phyloP scores from a whole-genome alignment of 768 basidiomycete genomes.

The Tulasnella sp. region DNA sequence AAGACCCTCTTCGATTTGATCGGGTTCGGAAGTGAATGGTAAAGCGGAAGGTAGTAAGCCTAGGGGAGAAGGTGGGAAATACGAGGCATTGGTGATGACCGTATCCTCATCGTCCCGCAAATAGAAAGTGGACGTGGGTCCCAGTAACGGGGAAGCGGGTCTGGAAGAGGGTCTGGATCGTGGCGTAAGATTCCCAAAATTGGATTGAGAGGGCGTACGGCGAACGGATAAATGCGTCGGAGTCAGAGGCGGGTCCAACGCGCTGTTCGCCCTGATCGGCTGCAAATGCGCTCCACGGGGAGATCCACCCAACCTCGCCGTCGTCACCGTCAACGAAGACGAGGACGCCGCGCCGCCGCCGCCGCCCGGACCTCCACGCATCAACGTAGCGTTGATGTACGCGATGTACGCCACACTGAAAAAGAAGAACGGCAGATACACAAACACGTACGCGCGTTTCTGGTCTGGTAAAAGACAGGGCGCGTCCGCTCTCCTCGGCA shows the following conservation, averaged over 20 bases:
- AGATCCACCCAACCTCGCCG: background rate
- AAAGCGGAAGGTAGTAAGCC: background rate
- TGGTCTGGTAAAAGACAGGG: conserved; percentile 83
- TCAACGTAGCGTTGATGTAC: conserved; percentile 12
- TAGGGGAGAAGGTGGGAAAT: conserved; percentile 7
- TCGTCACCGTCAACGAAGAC: background rate
- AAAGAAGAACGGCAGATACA: conserved; percentile 61
- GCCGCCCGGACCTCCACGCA: background rate
- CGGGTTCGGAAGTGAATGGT: background rate
- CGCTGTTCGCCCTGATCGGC: background rate
- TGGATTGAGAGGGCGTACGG: background rate
- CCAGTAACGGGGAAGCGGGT: conserved; percentile 6
- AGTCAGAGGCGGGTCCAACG: background rate
- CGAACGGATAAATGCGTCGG: conserved; percentile 11
- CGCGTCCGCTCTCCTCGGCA: conserved; percentile 46
- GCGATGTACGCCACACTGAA: conserved; percentile 42
- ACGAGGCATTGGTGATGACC: background rate
- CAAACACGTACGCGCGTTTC: conserved; percentile 59
- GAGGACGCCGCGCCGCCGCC: background rate
- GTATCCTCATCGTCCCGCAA: conserved; percentile 1
- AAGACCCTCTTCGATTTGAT: background rate
- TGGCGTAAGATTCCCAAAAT: conserved; percentile 4
- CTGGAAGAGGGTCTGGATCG: background rate
- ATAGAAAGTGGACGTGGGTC: background rate
- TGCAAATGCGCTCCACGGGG: background rate